These are phyloP conservation scores for Hibiscus trionum DNA, from an alignment of 345 rosid species.

Conservation along the genomic window DNA sequence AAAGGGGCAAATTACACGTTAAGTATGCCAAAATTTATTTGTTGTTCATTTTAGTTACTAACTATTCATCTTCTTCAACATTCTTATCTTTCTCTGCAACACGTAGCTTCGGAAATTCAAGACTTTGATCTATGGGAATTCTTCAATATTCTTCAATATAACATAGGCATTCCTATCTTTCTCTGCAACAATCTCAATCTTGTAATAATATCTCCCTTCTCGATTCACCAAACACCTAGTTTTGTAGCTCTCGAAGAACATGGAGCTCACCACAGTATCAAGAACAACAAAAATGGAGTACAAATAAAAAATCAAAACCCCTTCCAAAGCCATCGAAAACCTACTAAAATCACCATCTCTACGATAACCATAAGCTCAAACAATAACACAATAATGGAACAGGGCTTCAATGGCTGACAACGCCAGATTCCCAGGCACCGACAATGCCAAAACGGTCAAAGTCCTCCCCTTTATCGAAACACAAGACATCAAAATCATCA, in stretches of 20 bases:
- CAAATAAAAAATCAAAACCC: conserved; percentile 51
- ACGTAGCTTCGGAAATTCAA: neutral
- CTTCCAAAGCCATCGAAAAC: conserved; percentile 38
- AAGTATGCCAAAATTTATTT: no score
- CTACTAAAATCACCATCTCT: conserved; percentile 13
- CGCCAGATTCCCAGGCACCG: conserved; percentile 46
- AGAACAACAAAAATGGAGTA: conserved; percentile 63
- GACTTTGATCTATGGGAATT: conserved; percentile 21
- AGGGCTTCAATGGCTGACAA: conserved; percentile 67
- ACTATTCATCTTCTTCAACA: no score
- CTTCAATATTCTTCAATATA: conserved; percentile 21
- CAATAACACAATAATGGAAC: conserved; percentile 54
- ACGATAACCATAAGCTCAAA: conserved; percentile 18
- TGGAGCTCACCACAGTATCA: conserved; percentile 48
- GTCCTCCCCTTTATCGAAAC: conserved; percentile 51
- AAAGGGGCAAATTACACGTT: no score
- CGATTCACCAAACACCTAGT: conserved; percentile 9
- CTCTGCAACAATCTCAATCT: conserved; percentile 30
- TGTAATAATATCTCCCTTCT: conserved; percentile 20
- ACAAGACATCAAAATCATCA: conserved; percentile 55
- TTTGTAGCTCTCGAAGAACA: conserved; percentile 60
- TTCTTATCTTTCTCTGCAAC: neutral
- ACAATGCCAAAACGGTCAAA: conserved; percentile 61
- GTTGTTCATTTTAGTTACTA: no score
- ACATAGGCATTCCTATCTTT: conserved; percentile 16